Percentiles rank a stretch among this genome's conserved stretches.
Conservation (phyloP, 2,329 filamentous ascomycete genomes). For the Trichophyton simii region DNA sequence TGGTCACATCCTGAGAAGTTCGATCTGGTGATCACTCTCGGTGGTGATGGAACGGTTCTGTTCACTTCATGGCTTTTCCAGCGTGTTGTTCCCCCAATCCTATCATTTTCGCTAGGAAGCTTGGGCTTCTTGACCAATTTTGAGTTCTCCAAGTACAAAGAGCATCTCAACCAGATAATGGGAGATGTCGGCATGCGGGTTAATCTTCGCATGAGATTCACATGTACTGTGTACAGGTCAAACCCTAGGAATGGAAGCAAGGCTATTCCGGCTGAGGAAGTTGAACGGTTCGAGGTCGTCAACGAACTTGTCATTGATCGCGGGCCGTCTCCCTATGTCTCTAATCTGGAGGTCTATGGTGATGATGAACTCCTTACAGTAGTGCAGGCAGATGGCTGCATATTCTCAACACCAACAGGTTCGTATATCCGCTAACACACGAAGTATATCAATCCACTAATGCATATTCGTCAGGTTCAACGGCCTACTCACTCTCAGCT, state of each 20-base stretch:
- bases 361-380: constrained; percentile 91
- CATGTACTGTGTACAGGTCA: constrained; percentile 85
- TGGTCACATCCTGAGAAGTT: constrained; percentile 90
- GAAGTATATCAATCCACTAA: constrained; percentile 3
- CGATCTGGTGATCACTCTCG: constrained; percentile 83
- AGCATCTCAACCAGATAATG: constrained; percentile 80
- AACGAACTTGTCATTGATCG: constrained; percentile 98
- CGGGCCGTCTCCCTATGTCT: constrained; percentile 91
- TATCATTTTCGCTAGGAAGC: constrained; percentile 85
- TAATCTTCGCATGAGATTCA: constrained; percentile 96
- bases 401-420: constrained; percentile 90
- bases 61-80: constrained; percentile 97
- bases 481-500: constrained; percentile 89
- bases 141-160: constrained; percentile 79
- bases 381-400: constrained; percentile 92
- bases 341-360: constrained; percentile 88
- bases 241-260: constrained; percentile 35
- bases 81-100: constrained; percentile 79
- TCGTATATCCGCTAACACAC: constrained; percentile 17
- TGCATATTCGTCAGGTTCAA: constrained; percentile 46
- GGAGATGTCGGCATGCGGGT: constrained; percentile 92
- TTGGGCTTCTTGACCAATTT: constrained; percentile 95
- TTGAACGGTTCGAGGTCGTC: constrained; percentile 92
- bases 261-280: constrained; percentile 61
- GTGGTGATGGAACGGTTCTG: constrained; percentile 91